Evolutionary conservation across 495 filamentous ascomycete genomes (phyloP).

Genomic region (Hyphodiscus hymeniophilus): DNA sequence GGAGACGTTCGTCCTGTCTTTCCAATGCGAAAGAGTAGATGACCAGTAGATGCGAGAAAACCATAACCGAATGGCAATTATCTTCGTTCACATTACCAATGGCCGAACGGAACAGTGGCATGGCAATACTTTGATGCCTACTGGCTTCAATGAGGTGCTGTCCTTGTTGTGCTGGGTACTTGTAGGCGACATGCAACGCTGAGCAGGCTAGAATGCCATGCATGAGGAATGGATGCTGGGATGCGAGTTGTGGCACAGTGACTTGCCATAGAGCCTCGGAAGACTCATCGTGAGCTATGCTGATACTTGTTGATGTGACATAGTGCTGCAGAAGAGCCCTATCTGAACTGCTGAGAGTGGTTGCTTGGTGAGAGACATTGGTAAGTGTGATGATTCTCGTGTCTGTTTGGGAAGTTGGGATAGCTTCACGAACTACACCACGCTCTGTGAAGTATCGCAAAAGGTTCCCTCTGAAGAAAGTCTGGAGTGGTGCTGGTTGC

Average conservation of each 20-base stretch:
- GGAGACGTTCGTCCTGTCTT: constrained; percentile 7
- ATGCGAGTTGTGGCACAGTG: constrained; percentile 22
- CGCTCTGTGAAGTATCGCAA: constrained; percentile 11
- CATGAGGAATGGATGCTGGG: constrained; percentile 23
- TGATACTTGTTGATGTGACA: constrained; percentile 8
- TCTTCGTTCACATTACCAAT: constrained; percentile 18
- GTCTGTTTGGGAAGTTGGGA: too few species aligned
- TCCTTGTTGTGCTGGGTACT: constrained; percentile 9
- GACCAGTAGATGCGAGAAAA: constrained; percentile 24
- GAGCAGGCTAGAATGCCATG: constrained; percentile 31
- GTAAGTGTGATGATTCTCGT: not conserved
- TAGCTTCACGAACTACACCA: too few species aligned
- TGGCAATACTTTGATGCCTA: constrained; percentile 25
- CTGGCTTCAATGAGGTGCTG: constrained; percentile 21
- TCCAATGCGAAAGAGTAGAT: constrained; percentile 15
- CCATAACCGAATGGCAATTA: constrained; percentile 30
- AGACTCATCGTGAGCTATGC: constrained; percentile 2
- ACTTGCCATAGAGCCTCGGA: constrained; percentile 14
- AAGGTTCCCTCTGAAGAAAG: constrained; percentile 19
- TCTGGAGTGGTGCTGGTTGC: constrained; percentile 11
- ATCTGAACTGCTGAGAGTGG: not conserved
- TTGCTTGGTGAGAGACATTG: not conserved
- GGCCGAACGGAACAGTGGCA: constrained; percentile 27
- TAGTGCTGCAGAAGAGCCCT: constrained; percentile 16
- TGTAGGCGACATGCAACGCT: constrained; percentile 25